These are phyloP conservation scores for Fraxinus quadrangulata DNA, from an alignment of 257 asterid genomes.

Conservation along the genomic window DNA sequence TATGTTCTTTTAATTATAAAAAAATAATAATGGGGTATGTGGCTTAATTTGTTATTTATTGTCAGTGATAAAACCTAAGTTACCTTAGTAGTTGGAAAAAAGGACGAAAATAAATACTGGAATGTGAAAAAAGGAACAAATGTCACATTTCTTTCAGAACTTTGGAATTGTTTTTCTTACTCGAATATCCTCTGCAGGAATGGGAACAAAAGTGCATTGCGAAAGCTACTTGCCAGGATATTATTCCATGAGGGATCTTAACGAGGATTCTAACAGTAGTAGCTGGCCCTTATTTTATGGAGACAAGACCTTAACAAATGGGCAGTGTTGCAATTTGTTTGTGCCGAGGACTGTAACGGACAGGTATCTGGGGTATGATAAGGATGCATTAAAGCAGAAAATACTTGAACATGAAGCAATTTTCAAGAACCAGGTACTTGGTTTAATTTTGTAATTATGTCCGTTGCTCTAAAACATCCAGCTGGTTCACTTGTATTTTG, in stretches of 20 bases:
- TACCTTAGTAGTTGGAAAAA: not conserved
- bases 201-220: slow-evolving; percentile 85
- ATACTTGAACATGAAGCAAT: slow-evolving; percentile 90
- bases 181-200: slow-evolving; percentile 52
- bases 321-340: slow-evolving; percentile 65
- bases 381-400: slow-evolving; percentile 76
- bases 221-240: slow-evolving; percentile 70
- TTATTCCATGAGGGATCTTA: slow-evolving; percentile 87
- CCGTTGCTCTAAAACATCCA: slow-evolving; percentile 4
- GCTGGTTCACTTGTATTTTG: not conserved
- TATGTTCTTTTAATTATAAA: no score
- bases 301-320: slow-evolving; percentile 54
- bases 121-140: not conserved
- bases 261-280: slow-evolving; percentile 81
- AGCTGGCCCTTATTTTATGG: slow-evolving; percentile 72
- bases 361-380: slow-evolving; percentile 56
- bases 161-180: not conserved
- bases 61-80: not conserved
- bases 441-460: slow-evolving; percentile 12
- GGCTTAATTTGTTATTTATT: not conserved
- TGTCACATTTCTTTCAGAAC: slow-evolving; percentile 7
- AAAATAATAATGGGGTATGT: no score
- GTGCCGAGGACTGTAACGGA: slow-evolving; percentile 45
- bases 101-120: not conserved
- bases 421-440: slow-evolving; percentile 75